Conservation (phyloP, 2,329 filamentous ascomycete genomes). For the Aspergillus luchuensis region DNA sequence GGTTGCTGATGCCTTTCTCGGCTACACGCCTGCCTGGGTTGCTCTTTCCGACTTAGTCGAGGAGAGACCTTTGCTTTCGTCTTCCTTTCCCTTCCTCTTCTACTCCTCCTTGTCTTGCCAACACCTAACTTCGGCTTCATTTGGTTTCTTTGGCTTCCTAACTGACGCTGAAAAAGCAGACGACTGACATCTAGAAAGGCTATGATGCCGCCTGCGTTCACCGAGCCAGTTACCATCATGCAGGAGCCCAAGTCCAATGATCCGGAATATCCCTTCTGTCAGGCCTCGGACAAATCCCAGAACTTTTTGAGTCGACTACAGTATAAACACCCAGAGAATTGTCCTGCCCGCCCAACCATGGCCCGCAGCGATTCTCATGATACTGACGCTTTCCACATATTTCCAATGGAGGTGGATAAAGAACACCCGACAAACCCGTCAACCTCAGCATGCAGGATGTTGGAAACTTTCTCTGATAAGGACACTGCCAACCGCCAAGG, state of each 20-base stretch:
- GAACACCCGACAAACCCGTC: neutral
- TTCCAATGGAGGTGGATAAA: constrained; percentile 8
- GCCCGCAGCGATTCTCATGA: neutral
- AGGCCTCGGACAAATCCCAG: neutral
- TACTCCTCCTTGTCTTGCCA: neutral
- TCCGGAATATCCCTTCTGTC: neutral
- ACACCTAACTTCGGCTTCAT: neutral
- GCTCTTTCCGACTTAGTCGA: constrained; percentile 11
- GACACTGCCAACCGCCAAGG: too few relatives aligned
- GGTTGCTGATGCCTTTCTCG: constrained; percentile 1
- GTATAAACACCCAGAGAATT: neutral
- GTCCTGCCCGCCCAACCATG: neutral
- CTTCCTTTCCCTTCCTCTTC: neutral
- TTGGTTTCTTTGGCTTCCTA: neutral
- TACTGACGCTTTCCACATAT: constrained; percentile 5
- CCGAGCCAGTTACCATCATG: neutral
- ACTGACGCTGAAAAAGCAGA: neutral
- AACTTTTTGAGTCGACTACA: neutral
- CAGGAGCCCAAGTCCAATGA: neutral
- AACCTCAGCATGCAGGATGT: neutral
- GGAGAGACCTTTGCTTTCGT: neutral
- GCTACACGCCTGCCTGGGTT: neutral
- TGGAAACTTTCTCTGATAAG: neutral
- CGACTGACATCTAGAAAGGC: neutral
- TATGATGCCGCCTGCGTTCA: neutral